These are phyloP conservation scores for Puccinellia tenuiflora DNA, from an alignment of 176 grass and related monocot species.

Conservation along the genomic window DNA sequence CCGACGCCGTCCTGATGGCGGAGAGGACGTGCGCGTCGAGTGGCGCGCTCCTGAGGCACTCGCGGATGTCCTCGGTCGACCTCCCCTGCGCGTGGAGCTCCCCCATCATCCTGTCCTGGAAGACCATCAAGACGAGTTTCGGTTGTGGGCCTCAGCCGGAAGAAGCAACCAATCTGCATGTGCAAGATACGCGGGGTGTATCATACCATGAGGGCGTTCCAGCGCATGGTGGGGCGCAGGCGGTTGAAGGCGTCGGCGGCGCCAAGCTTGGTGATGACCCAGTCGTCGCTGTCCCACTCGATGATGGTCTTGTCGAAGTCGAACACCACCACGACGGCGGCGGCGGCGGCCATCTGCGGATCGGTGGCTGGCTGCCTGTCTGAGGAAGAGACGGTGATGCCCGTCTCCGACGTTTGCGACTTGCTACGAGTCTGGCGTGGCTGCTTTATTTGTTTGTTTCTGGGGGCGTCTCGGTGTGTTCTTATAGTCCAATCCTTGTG, in stretches of 20 bases:
- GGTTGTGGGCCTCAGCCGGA: not conserved
- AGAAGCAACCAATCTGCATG: not conserved
- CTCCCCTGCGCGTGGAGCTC: constrained; percentile 64
- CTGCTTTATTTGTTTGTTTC: not conserved
- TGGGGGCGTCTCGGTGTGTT: not conserved
- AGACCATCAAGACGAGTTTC: not conserved
- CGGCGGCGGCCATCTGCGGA: constrained; percentile 6
- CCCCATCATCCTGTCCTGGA: constrained; percentile 75
- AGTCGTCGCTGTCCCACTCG: constrained; percentile 85
- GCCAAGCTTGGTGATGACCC: constrained; percentile 64
- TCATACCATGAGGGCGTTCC: constrained; percentile 72
- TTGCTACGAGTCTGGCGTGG: not conserved
- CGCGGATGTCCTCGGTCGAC: constrained; percentile 53
- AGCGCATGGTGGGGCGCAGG: constrained; percentile 56
- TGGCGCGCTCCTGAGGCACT: constrained; percentile 51
- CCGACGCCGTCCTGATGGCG: constrained; percentile 51
- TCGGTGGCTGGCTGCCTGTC: not conserved
- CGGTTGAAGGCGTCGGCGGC: constrained; percentile 47
- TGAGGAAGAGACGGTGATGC: not conserved
- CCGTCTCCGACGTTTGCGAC: not conserved
- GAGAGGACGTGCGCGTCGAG: constrained; percentile 45
- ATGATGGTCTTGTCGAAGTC: constrained; percentile 91
- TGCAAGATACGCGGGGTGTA: not conserved
- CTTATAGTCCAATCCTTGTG: constrained; percentile 10
- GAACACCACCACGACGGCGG: constrained; percentile 52